A percentile compares a stretch with the other conserved stretches of the same genome.
Evolutionary conservation across 495 filamentous ascomycete genomes (phyloP).

Genomic region (Neurospora sp.): DNA sequence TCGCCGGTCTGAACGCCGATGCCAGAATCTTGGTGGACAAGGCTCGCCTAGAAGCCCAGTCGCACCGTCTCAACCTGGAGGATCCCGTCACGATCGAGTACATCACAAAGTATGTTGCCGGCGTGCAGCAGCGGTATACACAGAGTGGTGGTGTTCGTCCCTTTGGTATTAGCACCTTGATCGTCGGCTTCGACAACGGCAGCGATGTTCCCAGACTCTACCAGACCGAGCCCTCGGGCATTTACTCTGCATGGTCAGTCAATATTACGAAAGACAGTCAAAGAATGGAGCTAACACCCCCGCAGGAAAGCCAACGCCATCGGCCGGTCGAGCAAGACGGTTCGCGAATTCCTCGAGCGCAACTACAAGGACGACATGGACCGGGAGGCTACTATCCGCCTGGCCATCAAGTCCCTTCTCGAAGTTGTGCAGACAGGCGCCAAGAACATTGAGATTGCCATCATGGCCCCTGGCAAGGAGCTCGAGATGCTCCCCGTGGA

Average conservation of each 20-base stretch:
- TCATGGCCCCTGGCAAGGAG: constrained; percentile 89
- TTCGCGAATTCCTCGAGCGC: constrained; percentile 93
- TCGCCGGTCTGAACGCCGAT: constrained; percentile 94
- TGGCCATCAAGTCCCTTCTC: constrained; percentile 93
- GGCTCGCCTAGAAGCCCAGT: constrained; percentile 92
- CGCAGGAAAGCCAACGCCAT: constrained; percentile 98
- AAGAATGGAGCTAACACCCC: background rate
- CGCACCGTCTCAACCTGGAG: constrained; percentile 94
- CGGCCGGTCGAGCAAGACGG: constrained; percentile 94
- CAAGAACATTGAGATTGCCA: constrained; percentile 98
- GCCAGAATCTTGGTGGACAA: constrained; percentile 96
- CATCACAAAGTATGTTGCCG: constrained; percentile 96
- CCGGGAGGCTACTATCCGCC: constrained; percentile 87
- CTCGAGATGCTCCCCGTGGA: constrained; percentile 94
- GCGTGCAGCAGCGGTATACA: constrained; percentile 96
- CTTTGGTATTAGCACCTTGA: constrained; percentile 94
- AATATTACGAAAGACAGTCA: background rate
- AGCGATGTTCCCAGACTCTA: constrained; percentile 80
- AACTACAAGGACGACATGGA: constrained; percentile 98
- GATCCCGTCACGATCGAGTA: constrained; percentile 97
- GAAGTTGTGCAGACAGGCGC: constrained; percentile 98
- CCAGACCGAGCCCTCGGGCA: constrained; percentile 95
- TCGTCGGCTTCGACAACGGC: constrained; percentile 92
- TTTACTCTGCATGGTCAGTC: constrained; percentile 91
- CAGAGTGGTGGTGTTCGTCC: constrained; percentile 95